Conservation (phyloP, 805 yeast genomes). For the Candida chilensis region DNA sequence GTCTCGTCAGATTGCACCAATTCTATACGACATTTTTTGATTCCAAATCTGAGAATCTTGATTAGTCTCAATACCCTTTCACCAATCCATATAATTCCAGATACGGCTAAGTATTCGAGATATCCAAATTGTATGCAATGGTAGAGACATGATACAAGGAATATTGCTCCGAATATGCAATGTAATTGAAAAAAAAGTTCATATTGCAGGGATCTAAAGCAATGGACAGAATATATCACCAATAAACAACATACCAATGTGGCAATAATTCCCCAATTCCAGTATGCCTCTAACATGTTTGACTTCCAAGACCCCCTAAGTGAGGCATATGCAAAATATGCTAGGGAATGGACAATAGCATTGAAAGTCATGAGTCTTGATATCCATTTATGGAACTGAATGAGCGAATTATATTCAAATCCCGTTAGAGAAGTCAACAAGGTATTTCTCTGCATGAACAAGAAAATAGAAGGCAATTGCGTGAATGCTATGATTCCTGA, state of each 20-base stretch:
- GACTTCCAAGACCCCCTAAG: too few species aligned
- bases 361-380: too few species aligned
- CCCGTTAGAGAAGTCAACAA: background rate
- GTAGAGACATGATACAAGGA: background rate
- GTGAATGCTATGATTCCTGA: background rate
- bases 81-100: background rate
- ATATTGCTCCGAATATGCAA: background rate
- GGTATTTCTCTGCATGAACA: background rate
- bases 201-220: background rate
- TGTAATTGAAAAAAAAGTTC: background rate
- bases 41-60: background rate
- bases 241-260: too few species aligned
- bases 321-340: too few species aligned
- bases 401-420: background rate
- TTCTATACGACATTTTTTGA: background rate
- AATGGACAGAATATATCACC: too few species aligned
- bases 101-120: background rate
- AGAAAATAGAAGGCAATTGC: conserved; percentile 1
- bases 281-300: too few species aligned
- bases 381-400: background rate
- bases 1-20: too few species aligned
- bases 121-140: background rate
- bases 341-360: too few species aligned
- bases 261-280: too few species aligned
- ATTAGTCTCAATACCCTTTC: background rate